Conservation (phyloP, 2,329 filamentous ascomycete species). For the Colletotrichum graminicola region DNA sequence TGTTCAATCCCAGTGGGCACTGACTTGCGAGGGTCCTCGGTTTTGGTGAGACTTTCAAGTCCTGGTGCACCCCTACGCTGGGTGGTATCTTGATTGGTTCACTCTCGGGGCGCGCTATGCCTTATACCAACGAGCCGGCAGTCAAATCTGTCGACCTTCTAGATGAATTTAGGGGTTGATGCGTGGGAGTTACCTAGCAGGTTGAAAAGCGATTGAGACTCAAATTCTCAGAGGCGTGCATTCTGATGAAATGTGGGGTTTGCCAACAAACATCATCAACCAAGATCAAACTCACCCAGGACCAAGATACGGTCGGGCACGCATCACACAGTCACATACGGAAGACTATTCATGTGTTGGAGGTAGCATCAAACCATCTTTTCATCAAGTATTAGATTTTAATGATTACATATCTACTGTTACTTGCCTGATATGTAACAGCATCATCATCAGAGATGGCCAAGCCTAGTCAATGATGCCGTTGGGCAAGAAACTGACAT, state of each 20-base stretch:
- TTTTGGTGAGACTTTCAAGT: background rate
- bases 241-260: conserved; percentile 32
- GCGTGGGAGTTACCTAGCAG: background rate
- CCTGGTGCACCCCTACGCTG: background rate
- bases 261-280: background rate
- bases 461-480: conserved; percentile 53
- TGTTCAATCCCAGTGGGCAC: background rate
- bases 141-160: no score
- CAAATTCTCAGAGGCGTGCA: conserved; percentile 7
- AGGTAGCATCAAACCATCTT: background rate
- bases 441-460: background rate
- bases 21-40: background rate
- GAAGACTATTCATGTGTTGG: background rate
- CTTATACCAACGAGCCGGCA: background rate
- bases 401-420: background rate
- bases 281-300: background rate
- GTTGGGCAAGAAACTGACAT: conserved; percentile 70
- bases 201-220: conserved; percentile 3
- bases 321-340: background rate
- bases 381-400: background rate
- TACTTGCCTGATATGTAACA: background rate
- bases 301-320: background rate
- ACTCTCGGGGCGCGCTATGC: background rate
- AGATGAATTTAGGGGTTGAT: background rate
- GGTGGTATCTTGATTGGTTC: background rate